Evolutionary conservation across 169 alveolate species (phyloP).

Genomic region (Plasmodium gonderi): DNA sequence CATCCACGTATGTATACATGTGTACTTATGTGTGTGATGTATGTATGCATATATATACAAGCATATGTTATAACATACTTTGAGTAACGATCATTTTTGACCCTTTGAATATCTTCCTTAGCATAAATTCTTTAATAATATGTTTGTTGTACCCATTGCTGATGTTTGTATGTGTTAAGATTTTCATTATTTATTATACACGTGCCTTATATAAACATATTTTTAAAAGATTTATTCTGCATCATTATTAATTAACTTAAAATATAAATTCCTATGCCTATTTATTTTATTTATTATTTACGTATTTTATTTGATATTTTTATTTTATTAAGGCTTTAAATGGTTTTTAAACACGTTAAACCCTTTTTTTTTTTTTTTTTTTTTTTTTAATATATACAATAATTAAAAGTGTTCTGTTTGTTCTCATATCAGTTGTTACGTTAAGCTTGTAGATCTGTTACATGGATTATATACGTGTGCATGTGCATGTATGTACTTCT

Average conservation of each 20-base stretch:
- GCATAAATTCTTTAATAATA: slow-evolving; percentile 42
- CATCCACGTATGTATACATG: neutral
- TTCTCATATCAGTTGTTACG: slow-evolving; percentile 9
- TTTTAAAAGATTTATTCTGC: slow-evolving; percentile 9
- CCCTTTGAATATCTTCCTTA: neutral
- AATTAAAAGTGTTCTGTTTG: slow-evolving; percentile 21
- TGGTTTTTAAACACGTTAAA: slow-evolving; percentile 11
- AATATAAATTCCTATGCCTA: neutral
- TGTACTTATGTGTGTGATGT: neutral
- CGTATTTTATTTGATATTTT: slow-evolving; percentile 31
- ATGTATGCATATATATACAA: neutral
- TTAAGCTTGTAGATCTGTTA: slow-evolving; percentile 28
- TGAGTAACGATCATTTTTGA: neutral
- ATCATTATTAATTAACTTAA: neutral
- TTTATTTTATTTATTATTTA: neutral
- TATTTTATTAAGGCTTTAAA: slow-evolving; percentile 31
- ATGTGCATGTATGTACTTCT: neutral
- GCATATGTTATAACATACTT: neutral
- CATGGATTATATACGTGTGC: slow-evolving; percentile 4
- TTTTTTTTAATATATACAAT: slow-evolving; percentile 40
- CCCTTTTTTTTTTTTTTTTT: no score
- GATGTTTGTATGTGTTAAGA: slow-evolving; percentile 41
- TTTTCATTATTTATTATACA: slow-evolving; percentile 7
- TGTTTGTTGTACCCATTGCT: slow-evolving; percentile 60
- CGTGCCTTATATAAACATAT: slow-evolving; percentile 12